Percentiles rank a stretch among this genome's conserved stretches.
phyloP scores from a whole-genome alignment of 768 basidiomycete species.

The Chalciporus chontae region DNA sequence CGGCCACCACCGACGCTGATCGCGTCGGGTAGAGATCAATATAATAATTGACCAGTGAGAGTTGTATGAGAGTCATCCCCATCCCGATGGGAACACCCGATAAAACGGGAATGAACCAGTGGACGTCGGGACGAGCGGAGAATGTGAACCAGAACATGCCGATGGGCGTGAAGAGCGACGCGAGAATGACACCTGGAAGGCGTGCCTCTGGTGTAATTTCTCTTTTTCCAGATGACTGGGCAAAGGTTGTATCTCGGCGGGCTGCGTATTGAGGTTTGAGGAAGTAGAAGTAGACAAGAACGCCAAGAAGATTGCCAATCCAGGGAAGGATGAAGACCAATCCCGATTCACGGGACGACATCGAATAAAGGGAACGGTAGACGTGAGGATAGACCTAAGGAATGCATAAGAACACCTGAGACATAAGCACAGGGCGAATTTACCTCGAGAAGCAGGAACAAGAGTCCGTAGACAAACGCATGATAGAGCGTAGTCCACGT shows the following conservation, averaged over 20 bases:
- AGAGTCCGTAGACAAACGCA: slow-evolving; percentile 26
- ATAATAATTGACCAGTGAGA: slow-evolving; percentile 25
- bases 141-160: slow-evolving; percentile 29
- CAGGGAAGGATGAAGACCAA: slow-evolving; percentile 23
- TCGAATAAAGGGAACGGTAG: slow-evolving; percentile 18
- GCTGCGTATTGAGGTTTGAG: slow-evolving; percentile 24
- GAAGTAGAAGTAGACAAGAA: slow-evolving; percentile 18
- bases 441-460: slow-evolving; percentile 29
- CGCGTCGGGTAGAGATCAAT: slow-evolving; percentile 25
- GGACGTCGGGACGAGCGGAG: slow-evolving; percentile 18
- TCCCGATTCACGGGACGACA: slow-evolving; percentile 19
- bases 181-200: slow-evolving; percentile 17
- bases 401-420: neutral
- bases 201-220: slow-evolving; percentile 19
- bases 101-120: slow-evolving; percentile 19
- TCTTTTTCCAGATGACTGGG: slow-evolving; percentile 15
- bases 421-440: neutral
- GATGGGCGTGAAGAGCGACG: slow-evolving; percentile 18
- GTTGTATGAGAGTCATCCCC: slow-evolving; percentile 25
- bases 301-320: slow-evolving; percentile 22
- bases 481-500: slow-evolving; percentile 27
- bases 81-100: slow-evolving; percentile 26
- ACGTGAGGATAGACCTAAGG: slow-evolving; percentile 14
- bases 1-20: slow-evolving; percentile 24
- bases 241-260: slow-evolving; percentile 9